Evolutionary conservation across 2,329 filamentous ascomycete species (phyloP), one percentile per base, ranked within the genome.

Genomic region (Epichloe bromicola): DNA sequence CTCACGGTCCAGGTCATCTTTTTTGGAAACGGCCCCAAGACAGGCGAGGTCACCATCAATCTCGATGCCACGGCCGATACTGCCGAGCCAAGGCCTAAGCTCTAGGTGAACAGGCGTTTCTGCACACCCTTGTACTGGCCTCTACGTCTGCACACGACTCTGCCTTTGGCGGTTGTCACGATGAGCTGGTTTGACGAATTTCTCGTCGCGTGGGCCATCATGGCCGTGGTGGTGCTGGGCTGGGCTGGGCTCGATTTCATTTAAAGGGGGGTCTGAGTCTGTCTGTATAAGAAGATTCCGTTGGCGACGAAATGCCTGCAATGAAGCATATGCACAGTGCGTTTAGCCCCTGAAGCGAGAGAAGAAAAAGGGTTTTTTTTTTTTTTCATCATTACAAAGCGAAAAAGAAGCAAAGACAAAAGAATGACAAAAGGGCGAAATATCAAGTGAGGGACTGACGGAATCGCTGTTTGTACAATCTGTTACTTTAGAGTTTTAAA

Each of bases 1-100:
- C 72, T 98, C 56, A 98, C 93, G 0, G 91, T 98, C 15, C 88
- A 98, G 67, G 93, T 98, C 54, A 95, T 98, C 63, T 98, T 98
- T 98, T 76, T 98, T 98, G 93, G 93, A 54, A 81, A 95, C 59
- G 80, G 84, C 37, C 73, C 83, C 49, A 83, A 83, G 64, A 85
- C 78, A 33, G 89, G 90, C 37, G 83, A 85, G 56, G 85, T 97
- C 5, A 79, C 84, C 5, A 67, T 95, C 52, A 98, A 97, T 67
- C 74, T 84, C 56, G 91, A 96, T 62, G 93, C 93, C 2, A 95
- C 84, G 54, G 87, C 85, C 39, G 59, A 63, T 10, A 60, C 67
- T 46, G 62, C 63, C 5, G 38, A 52, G 38, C 60, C 67, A 48
- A 69, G 64, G 60, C 59, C 70, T 17, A 72, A 68, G 60, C 61